Evolutionary conservation across 805 yeast species (phyloP), one percentile per base, ranked within the genome.

Genomic region (Wickerhamiella dianesei): DNA sequence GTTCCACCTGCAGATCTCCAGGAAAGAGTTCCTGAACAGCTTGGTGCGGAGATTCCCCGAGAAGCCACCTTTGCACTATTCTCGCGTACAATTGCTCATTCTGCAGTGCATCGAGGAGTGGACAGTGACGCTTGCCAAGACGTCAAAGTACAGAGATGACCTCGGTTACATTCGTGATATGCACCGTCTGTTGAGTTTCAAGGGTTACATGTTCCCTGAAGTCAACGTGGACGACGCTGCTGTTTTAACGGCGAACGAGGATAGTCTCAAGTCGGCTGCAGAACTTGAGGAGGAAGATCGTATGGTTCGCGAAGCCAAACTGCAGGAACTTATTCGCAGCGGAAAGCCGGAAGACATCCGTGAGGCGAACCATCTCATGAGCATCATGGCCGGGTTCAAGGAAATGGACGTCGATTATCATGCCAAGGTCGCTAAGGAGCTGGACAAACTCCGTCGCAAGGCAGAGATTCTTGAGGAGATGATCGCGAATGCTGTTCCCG

Each of bases 301-400:
- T 48, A 71, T 86, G 44, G 96, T 94, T 1, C 96, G 88, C 60
- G 75, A 84, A 52, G 97, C 98, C 16, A 92, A 92, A 66, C 74
- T 92, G 53, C 98, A 92, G 66, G 98, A 92, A 64, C 73, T 92
- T 52, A 83, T 92, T 52, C 79, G 97, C 66, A 75, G 96, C 57
- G 98, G 97, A 39, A 82, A 84, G 63, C 97, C 98, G 4, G 83
- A 80, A 53, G 99, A 92, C 66, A 74, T 92, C 59, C 84, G 81
- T 57, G 98, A 92, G 64, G 99, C 99, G 40, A 92, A 92, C 64
- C 85, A 83, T 56, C 73, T 92, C 64, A 92, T 92, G 98, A 87
- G 89, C 63, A 78, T 92, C 55, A 87, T 92, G 96, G 95, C 97
- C 3, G 99, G 99, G 4, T 92, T 86, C 70, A 86, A 83, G 58